These are phyloP conservation scores for Sungouiella blattae DNA, from an alignment of 805 yeast genomes.

Conservation along the genomic window DNA sequence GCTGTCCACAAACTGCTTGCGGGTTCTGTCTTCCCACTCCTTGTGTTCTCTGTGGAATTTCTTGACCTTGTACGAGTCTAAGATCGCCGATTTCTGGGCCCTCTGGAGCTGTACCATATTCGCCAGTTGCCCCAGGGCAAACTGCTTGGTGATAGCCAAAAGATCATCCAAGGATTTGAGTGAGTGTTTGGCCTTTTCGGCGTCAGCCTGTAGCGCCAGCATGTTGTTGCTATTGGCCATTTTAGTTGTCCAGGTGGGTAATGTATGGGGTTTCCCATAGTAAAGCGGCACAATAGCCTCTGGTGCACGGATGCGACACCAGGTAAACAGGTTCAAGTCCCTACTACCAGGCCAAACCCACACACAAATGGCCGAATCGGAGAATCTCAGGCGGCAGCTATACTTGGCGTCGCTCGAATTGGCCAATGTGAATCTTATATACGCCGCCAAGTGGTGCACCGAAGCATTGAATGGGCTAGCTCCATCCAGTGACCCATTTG, in stretches of 20 bases:
- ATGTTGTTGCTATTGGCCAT: no score
- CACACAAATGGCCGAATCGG: conserved; percentile 5
- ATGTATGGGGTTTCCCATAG: no score
- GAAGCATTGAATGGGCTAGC: conserved; percentile 72
- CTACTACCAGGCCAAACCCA: background rate
- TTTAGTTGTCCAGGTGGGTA: no score
- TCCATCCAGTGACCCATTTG: conserved; percentile 11
- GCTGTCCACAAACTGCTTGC: conserved; percentile 17
- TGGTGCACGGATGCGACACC: background rate
- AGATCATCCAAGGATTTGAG: background rate
- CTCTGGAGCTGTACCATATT: background rate
- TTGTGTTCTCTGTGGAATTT: conserved; percentile 28
- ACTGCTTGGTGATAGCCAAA: background rate
- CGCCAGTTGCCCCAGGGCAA: background rate
- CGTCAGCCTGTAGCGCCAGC: no score
- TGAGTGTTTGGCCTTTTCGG: background rate
- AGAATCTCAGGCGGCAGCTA: background rate
- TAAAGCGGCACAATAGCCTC: no score
- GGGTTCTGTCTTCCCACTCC: conserved; percentile 23
- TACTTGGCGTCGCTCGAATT: conserved; percentile 33
- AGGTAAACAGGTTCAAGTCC: background rate
- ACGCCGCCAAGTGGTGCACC: conserved; percentile 78
- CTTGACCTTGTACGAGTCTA: conserved; percentile 35
- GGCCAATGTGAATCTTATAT: conserved; percentile 55
- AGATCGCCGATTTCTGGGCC: conserved; percentile 15